Percentiles rank a stretch among this genome's conserved stretches.
phyloP scores from a whole-genome alignment of 2,329 filamentous ascomycete genomes.

The Graphilbum sp. region DNA sequence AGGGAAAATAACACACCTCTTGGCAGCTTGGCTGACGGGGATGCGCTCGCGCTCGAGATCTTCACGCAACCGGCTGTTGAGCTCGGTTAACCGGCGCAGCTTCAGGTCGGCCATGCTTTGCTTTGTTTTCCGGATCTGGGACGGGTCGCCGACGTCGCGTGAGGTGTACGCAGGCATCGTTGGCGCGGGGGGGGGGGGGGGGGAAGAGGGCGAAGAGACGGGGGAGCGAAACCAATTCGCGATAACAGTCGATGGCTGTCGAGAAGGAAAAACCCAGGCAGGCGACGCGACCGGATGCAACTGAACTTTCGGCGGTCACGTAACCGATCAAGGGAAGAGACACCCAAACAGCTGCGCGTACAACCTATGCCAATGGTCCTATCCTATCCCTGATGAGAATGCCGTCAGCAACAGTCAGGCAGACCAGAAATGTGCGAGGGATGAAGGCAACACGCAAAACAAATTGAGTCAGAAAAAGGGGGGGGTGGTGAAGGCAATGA shows the following conservation, averaged over 20 bases:
- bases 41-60: constrained; percentile 91
- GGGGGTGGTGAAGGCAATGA: no score
- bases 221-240: constrained; percentile 9
- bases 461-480: no score
- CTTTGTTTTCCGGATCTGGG: constrained; percentile 77
- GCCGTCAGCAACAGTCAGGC: no score
- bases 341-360: no score
- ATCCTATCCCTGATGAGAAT: no score
- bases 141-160: constrained; percentile 49
- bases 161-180: constrained; percentile 52
- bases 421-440: no score
- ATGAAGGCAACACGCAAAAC: no score
- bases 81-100: constrained; percentile 84
- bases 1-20: constrained; percentile 49
- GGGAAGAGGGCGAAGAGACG: not conserved
- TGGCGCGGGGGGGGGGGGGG: constrained; percentile 10
- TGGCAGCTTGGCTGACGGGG: constrained; percentile 84
- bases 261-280: no score
- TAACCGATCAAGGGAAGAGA: no score
- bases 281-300: not conserved
- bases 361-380: no score
- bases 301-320: not conserved
- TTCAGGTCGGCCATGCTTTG: constrained; percentile 99
- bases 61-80: constrained; percentile 90
- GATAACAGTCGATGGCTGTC: no score